Conservation (phyloP, 2,329 filamentous ascomycete species). For the Seiridium unicorne region DNA sequence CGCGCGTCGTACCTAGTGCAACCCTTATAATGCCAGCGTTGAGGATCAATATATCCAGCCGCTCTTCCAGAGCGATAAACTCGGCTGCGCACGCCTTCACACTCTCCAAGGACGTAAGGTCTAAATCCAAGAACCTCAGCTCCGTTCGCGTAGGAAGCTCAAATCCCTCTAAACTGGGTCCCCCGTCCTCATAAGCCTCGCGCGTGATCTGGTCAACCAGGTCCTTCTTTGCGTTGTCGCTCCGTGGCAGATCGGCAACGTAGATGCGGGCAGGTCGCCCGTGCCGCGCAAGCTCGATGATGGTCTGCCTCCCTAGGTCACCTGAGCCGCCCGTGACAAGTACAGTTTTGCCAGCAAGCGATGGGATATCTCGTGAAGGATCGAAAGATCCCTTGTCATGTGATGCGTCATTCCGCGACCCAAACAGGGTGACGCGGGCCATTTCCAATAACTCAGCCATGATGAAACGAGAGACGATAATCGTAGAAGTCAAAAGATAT, state of each 20-base stretch:
- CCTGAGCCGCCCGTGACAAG: constrained; percentile 35
- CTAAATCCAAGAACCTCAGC: neutral
- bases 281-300: constrained; percentile 35
- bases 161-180: neutral
- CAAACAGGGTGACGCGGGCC: neutral
- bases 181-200: neutral
- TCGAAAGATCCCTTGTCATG: constrained; percentile 12
- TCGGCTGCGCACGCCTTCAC: constrained; percentile 6
- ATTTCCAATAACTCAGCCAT: neutral
- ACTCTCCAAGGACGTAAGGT: neutral
- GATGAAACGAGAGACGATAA: neutral
- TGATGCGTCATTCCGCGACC: neutral
- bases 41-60: neutral
- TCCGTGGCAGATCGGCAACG: constrained; percentile 21
- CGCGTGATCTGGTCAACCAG: constrained; percentile 13
- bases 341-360: constrained; percentile 30
- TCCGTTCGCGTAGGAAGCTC: neutral
- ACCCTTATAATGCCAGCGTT: neutral
- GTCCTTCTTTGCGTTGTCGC: constrained; percentile 31
- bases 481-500: no score
- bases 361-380: constrained; percentile 25
- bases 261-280: neutral
- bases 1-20: neutral
- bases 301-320: constrained; percentile 35
- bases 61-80: neutral